Evolutionary conservation across 169 alveolate species (phyloP).

Genomic region (Cryptosporidium felis): DNA sequence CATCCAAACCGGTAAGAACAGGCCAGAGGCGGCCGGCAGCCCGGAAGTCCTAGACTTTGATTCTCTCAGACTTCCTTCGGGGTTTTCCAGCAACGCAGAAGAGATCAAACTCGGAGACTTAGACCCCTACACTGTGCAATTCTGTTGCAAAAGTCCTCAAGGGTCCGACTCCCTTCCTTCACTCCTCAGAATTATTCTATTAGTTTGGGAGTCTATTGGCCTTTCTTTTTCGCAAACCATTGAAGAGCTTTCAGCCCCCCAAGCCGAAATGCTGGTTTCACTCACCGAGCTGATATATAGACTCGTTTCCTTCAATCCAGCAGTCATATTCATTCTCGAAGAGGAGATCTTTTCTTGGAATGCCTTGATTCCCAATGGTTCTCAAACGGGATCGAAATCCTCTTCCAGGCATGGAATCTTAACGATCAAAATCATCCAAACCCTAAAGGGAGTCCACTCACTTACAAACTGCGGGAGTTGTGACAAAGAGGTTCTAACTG

Average conservation of each 20-base stretch:
- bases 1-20: background rate
- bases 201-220: conserved; percentile 61
- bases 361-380: conserved; percentile 7
- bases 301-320: conserved; percentile 32
- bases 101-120: conserved; percentile 32
- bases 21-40: background rate
- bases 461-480: background rate
- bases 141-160: conserved; percentile 6
- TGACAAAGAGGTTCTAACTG: background rate
- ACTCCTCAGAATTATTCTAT: conserved; percentile 10
- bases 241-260: background rate
- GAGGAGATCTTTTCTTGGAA: conserved; percentile 25
- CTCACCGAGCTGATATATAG: conserved; percentile 30
- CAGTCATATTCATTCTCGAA: conserved; percentile 42
- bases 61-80: conserved; percentile 18
- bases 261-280: conserved; percentile 25
- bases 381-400: background rate
- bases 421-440: conserved; percentile 19
- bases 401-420: conserved; percentile 28
- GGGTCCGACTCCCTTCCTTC: conserved; percentile 24
- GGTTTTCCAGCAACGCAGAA: background rate
- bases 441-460: conserved; percentile 23
- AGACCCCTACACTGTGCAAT: conserved; percentile 49
- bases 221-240: conserved; percentile 9
- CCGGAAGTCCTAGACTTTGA: background rate